These are phyloP conservation scores for Apiospora sp. DNA, from an alignment of 2,329 filamentous ascomycete species.

Conservation along the genomic window DNA sequence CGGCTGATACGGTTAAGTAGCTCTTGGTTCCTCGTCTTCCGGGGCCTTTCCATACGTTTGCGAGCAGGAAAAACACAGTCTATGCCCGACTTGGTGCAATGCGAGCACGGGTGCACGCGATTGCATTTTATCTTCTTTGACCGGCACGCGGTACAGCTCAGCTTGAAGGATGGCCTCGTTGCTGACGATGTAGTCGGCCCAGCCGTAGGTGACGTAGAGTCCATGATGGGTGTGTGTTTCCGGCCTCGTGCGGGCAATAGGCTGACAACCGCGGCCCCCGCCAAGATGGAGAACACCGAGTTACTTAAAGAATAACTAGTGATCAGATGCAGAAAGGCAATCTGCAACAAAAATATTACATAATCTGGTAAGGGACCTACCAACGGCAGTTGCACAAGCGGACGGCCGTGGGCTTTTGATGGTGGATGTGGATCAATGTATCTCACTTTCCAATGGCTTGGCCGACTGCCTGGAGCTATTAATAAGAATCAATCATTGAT, in stretches of 20 bases:
- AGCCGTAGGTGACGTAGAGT: not conserved
- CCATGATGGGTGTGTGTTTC: not conserved
- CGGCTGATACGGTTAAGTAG: slow-evolving; percentile 53
- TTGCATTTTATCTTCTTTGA: slow-evolving; percentile 70
- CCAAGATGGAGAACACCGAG: not conserved
- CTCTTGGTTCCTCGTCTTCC: slow-evolving; percentile 52
- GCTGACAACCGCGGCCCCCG: not conserved
- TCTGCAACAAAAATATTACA: not conserved
- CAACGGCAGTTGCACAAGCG: not conserved
- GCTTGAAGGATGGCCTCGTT: slow-evolving; percentile 27
- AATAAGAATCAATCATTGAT: not conserved
- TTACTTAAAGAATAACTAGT: not conserved
- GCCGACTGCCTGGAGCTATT: not conserved
- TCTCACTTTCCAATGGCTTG: not conserved
- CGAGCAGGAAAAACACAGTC: slow-evolving; percentile 58
- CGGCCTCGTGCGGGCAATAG: not conserved
- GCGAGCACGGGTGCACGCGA: slow-evolving; percentile 61
- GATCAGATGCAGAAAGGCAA: not conserved
- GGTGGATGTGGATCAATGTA: slow-evolving; percentile 1
- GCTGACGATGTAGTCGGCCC: not conserved
- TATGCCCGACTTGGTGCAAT: slow-evolving; percentile 56
- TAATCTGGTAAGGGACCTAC: not conserved
- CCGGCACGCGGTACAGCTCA: slow-evolving; percentile 68
- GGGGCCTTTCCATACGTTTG: slow-evolving; percentile 51
- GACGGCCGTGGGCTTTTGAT: slow-evolving; percentile 1